Conservation (phyloP, 2,329 filamentous ascomycete species). For the Laburnicola sp. region DNA sequence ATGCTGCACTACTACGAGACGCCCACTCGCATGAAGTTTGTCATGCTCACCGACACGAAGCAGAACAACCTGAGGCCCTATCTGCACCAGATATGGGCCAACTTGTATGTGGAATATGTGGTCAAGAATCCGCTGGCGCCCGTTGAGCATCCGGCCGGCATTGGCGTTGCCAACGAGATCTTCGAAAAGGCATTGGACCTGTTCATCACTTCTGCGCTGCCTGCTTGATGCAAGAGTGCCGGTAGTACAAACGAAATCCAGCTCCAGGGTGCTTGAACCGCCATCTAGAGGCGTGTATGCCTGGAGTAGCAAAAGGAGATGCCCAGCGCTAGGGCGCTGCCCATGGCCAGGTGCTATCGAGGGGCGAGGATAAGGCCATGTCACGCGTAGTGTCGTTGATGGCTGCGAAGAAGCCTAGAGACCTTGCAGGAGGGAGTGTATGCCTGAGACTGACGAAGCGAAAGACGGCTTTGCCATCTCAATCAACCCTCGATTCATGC, state of each 20-base stretch:
- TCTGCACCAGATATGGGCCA: slow-evolving; percentile 97
- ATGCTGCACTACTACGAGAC: slow-evolving; percentile 99
- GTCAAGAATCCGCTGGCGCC: slow-evolving; percentile 67
- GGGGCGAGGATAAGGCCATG: too few relatives aligned
- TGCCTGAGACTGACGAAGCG: too few relatives aligned
- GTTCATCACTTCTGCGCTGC: slow-evolving; percentile 62
- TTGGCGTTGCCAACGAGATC: slow-evolving; percentile 66
- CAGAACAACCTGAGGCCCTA: slow-evolving; percentile 91
- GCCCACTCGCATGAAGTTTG: slow-evolving; percentile 90
- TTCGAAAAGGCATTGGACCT: slow-evolving; percentile 72
- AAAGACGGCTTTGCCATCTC: neutral
- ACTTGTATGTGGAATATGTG: slow-evolving; percentile 92
- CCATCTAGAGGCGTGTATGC: neutral
- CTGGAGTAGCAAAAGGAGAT: neutral
- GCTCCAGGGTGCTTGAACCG: neutral
- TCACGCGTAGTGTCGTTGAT: too few relatives aligned
- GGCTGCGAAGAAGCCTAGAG: too few relatives aligned
- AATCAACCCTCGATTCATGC: slow-evolving; percentile 1
- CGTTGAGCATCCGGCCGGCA: slow-evolving; percentile 62
- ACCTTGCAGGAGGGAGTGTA: neutral
- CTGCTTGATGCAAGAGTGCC: slow-evolving; percentile 26
- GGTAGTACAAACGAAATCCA: neutral
- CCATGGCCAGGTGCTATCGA: neutral
- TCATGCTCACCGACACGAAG: slow-evolving; percentile 90
- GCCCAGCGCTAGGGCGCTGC: neutral